Base-by-base conservation (phyloP, 176 grass and related monocot genomes). In the Metroxylon sagu region DNA sequence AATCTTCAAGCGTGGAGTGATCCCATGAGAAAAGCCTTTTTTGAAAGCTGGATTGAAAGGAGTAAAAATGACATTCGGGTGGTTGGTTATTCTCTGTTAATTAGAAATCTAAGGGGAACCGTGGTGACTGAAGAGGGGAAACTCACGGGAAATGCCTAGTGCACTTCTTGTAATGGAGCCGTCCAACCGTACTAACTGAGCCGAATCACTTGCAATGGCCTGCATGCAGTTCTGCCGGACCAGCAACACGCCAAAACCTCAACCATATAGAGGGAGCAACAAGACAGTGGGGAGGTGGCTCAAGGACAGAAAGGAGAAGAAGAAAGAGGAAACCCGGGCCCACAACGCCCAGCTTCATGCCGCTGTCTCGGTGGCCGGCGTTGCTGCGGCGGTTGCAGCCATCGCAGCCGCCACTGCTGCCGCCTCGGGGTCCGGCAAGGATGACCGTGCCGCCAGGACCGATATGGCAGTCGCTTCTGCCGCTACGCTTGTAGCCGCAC, bases 261-360 rank as follows among this genome's bases (percentile, higher is more conserved):
- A 84, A 31, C 54, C 70, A 18, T 77, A 74, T 59, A 78, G 79
- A 0, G 87, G 83, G 14, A 61, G 74, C 15, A 84, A 66, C 82
- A 98, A 98, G 81, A 98, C 93, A 14, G 73, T 98, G 28, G 93
- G 93, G 1, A 72, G 93, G 78, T 98, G 93, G 93, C 61, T 98
- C 8, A 98, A 98, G 68, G 93, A 98, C 31, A 18, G 88, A 6
- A 79, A 19, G 73, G 93, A 92, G 88, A 68, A 31, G 64, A 80
- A 62, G 80, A 98, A 98, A 27, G 93, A 98, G 73, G 93, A 92
- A 63, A 71, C 78, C 14, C 79, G 93, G 12, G 76, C 93, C 30
- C 87, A 89, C 70, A 92, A 98, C 52, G 93, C 93, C 7, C 93
- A 98, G 78, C 81, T 92, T 3, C 93, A 98, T 21, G 93, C 87